phyloP scores from a whole-genome alignment of 768 basidiomycete species.

The Calocybe cyanea region DNA sequence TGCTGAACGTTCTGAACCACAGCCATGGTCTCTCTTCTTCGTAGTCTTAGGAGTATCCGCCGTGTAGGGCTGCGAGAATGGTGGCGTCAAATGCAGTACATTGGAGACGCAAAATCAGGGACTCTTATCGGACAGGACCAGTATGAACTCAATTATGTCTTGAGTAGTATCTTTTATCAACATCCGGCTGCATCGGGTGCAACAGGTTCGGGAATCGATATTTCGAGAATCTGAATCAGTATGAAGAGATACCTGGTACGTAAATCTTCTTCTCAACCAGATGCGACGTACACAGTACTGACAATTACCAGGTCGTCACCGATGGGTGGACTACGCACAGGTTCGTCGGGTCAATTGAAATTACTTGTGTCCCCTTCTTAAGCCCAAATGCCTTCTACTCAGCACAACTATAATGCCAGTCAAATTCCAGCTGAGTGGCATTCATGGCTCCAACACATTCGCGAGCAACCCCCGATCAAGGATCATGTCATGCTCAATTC shows the following conservation, averaged over 20 bases:
- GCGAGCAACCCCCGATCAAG: slow-evolving; percentile 72
- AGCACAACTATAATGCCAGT: slow-evolving; percentile 87
- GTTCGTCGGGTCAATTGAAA: slow-evolving; percentile 31
- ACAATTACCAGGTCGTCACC: slow-evolving; percentile 69
- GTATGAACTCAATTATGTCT: slow-evolving; percentile 44
- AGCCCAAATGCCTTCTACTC: neutral
- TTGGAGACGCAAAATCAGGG: slow-evolving; percentile 91
- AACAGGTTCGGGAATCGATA: slow-evolving; percentile 94
- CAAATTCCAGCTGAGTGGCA: slow-evolving; percentile 98
- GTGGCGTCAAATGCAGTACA: slow-evolving; percentile 91
- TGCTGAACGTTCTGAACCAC: too few relatives aligned
- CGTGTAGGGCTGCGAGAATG: slow-evolving; percentile 79
- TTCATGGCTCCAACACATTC: slow-evolving; percentile 90
- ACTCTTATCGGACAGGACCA: slow-evolving; percentile 72
- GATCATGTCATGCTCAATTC: slow-evolving; percentile 68
- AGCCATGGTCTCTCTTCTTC: slow-evolving; percentile 65
- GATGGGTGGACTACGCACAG: slow-evolving; percentile 95
- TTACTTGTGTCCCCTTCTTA: too few relatives aligned
- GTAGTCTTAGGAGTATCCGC: slow-evolving; percentile 74
- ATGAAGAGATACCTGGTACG: slow-evolving; percentile 86
- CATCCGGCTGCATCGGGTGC: neutral
- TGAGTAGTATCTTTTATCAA: slow-evolving; percentile 1
- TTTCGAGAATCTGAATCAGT: slow-evolving; percentile 85
- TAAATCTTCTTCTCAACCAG: slow-evolving; percentile 3
- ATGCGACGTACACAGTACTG: slow-evolving; percentile 5